Base-by-base conservation (phyloP, 2,329 filamentous ascomycete genomes). In the Rhinocladiella similis region DNA sequence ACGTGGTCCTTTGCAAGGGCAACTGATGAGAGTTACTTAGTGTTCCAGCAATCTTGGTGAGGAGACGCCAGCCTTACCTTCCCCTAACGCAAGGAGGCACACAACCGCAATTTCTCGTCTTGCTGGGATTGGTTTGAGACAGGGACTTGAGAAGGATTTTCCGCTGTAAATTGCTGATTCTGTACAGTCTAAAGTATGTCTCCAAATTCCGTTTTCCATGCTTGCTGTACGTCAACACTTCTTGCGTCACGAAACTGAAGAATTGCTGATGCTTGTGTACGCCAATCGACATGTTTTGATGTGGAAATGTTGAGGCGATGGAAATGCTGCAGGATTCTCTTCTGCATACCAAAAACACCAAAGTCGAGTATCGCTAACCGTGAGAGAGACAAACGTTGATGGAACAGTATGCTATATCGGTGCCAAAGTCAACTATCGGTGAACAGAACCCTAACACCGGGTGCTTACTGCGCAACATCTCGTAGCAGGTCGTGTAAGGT, bases 71-170 rank as follows among this genome's bases (percentile, higher is more conserved):
- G 27, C 13, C 53, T 16, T 7, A 56, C 58, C 54, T 57, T 27
- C 58, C 51, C 43, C 58, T 43, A 10, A 53, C 51, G 53, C 58
- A 61, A n/a, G 47, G 52, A 13, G 55, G 48, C 12, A 61, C 58
- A 48, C 58, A 58, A 14, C 58, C 55, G 27, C 58, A 61, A 38
- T 61, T 61, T 43, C 58, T 57, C 13, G 55, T 56, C 49, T 61
- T 61, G 27, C 41, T 48, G 22, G 42, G 20, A 3, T 35, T 18
- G 39, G 18, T 47, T 2, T 10, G n/a, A 25, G 27, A 41, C 18
- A 36, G 46, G 45, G 25, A 43, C 33, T 43, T 25, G 22, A 7
- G 3, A 4, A 14, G 18, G n/a, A 12, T 19, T 18, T 13, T 19
- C 41, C 18, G 41, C 7, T 41, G 38, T 9, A 41, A 41, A 9